Percentiles rank a stretch among this genome's conserved stretches.
Evolutionary conservation across 202 grass and related monocot genomes (phyloP).

Genomic region (Carex sylvatica): DNA sequence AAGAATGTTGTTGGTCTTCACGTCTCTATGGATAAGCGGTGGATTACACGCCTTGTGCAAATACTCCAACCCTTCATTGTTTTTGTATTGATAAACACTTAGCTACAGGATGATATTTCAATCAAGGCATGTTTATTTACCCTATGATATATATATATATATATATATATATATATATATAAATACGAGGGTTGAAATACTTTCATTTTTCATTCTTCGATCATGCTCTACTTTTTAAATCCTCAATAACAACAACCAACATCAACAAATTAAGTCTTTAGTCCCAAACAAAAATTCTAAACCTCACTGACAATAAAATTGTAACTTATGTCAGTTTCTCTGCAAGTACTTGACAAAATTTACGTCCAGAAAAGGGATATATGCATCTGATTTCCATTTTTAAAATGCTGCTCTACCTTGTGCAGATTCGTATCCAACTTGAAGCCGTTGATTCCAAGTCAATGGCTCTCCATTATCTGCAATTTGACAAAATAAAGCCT

Average conservation of each 20-base stretch:
- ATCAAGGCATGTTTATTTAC: background rate
- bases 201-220: background rate
- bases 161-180: too few relatives aligned
- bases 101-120: background rate
- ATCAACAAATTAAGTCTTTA: too few relatives aligned
- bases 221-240: background rate
- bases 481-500: background rate
- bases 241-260: background rate
- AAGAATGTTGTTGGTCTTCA: constrained; percentile 56
- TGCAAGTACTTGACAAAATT: too few relatives aligned
- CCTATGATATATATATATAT: too few relatives aligned
- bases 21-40: constrained; percentile 54
- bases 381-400: too few relatives aligned
- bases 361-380: too few relatives aligned
- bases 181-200: too few relatives aligned
- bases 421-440: constrained; percentile 36
- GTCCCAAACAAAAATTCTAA: background rate
- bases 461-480: background rate
- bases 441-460: constrained; percentile 31
- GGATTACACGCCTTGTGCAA: constrained; percentile 48
- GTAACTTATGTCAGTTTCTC: too few relatives aligned
- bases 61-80: constrained; percentile 48
- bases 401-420: background rate
- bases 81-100: constrained; percentile 1
- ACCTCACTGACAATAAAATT: background rate